Percentiles rank a stretch among this genome's conserved stretches.
These are phyloP conservation scores for Collariella sp. DNA, from an alignment of 495 filamentous ascomycete genomes.

Conservation along the genomic window DNA sequence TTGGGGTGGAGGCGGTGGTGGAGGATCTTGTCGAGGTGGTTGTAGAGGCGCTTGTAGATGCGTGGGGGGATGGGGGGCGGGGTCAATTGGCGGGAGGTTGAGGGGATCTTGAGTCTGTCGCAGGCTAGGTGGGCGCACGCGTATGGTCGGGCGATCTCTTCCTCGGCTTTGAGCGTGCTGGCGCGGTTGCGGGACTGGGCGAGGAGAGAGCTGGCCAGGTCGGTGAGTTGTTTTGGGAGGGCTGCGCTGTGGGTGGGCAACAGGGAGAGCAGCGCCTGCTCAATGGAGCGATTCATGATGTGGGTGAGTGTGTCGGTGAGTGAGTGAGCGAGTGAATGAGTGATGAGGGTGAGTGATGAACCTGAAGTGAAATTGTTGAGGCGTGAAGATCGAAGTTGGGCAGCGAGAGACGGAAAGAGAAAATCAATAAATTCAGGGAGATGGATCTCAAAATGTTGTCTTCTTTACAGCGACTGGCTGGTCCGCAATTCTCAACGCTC, in stretches of 20 bases:
- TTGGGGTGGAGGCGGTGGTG: slow-evolving; percentile 24
- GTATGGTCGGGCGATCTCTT: slow-evolving; percentile 80
- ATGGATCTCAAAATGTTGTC: too few species aligned
- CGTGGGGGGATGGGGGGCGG: slow-evolving; percentile 75
- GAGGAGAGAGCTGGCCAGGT: slow-evolving; percentile 70
- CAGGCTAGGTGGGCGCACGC: slow-evolving; percentile 90
- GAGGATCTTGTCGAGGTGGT: slow-evolving; percentile 70
- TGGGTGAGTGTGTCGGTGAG: not conserved
- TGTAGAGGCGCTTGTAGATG: slow-evolving; percentile 76
- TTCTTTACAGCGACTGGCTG: too few species aligned
- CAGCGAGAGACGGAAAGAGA: too few species aligned
- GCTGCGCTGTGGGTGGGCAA: slow-evolving; percentile 67
- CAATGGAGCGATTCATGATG: slow-evolving; percentile 63
- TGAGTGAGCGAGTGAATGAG: too few species aligned
- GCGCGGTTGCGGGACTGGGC: slow-evolving; percentile 79
- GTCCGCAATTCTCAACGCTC: too few species aligned
- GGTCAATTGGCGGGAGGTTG: slow-evolving; percentile 75
- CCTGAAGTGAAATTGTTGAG: too few species aligned
- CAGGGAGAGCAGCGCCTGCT: slow-evolving; percentile 66
- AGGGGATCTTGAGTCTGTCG: slow-evolving; percentile 76
- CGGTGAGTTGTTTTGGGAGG: slow-evolving; percentile 64
- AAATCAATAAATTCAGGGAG: too few species aligned
- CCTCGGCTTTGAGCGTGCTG: slow-evolving; percentile 69
- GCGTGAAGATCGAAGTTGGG: too few species aligned
- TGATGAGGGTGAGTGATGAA: too few species aligned